These are phyloP conservation scores for Trichaptum fuscoviolaceum DNA, from an alignment of 768 basidiomycete species.

Conservation along the genomic window DNA sequence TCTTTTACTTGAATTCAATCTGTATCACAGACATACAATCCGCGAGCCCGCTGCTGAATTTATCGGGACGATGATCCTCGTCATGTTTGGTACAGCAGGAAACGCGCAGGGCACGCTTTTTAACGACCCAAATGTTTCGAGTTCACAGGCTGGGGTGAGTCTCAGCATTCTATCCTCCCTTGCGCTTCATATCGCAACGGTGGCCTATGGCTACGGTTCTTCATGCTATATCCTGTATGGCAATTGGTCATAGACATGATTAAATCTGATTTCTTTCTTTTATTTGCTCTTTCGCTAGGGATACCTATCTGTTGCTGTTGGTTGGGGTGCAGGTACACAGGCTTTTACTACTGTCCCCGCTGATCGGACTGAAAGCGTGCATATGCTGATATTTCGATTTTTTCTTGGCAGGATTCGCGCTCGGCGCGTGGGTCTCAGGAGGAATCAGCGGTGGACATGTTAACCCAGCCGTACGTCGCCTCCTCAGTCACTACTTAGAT, in stretches of 20 bases:
- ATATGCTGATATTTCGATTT: not conserved
- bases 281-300: conserved; percentile 3
- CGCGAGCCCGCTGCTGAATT: conserved; percentile 23
- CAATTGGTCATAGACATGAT: too few species aligned
- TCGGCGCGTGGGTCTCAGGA: conserved; percentile 64
- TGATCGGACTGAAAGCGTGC: not conserved
- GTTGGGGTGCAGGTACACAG: conserved; percentile 18
- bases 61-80: conserved; percentile 22
- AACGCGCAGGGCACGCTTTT: conserved; percentile 20
- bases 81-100: conserved; percentile 16
- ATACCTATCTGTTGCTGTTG: conserved; percentile 14
- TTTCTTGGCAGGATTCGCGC: conserved; percentile 36
- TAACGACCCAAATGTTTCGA: conserved; percentile 15
- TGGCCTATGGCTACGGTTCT: too few species aligned
- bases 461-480: conserved; percentile 26
- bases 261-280: too few species aligned
- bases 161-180: not conserved
- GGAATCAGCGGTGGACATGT: conserved; percentile 68
- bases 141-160: conserved; percentile 18
- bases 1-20: too few species aligned
- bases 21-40: conserved; percentile 5
- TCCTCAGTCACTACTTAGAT: not conserved
- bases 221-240: too few species aligned
- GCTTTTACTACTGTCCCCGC: not conserved
- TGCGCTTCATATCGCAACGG: not conserved